Conservation (phyloP, 225 moss, liverwort and hornwort genomes). For the Antitrichia curtipendula region DNA sequence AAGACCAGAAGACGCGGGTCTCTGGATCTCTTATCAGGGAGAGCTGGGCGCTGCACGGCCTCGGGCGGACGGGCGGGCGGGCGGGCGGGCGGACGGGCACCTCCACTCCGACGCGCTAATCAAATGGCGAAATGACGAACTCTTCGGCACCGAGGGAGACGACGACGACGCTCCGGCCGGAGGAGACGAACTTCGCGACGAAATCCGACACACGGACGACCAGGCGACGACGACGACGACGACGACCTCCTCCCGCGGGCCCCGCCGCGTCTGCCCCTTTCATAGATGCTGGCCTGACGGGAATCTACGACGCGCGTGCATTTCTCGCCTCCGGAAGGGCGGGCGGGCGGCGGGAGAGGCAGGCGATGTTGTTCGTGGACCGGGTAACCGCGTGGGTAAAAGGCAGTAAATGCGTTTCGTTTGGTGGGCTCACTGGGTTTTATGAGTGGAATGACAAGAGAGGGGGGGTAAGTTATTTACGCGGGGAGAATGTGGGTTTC, state of each 20-base stretch:
- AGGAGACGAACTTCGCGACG: background rate
- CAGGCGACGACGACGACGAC: background rate
- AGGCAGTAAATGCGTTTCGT: background rate
- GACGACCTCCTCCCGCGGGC: background rate
- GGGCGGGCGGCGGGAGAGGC: background rate
- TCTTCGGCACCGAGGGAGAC: background rate
- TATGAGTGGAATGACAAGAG: background rate
- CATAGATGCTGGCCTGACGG: background rate
- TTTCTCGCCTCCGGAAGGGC: background rate
- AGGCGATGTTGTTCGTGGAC: background rate
- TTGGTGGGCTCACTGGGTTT: background rate
- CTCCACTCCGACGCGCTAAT: constrained; percentile 8
- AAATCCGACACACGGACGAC: background rate
- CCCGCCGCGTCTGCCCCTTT: background rate
- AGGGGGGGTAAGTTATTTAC: background rate
- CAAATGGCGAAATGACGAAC: background rate
- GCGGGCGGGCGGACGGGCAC: background rate
- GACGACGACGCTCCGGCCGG: background rate
- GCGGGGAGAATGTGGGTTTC: background rate
- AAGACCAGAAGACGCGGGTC: background rate
- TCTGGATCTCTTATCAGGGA: constrained; percentile 12
- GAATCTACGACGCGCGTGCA: background rate
- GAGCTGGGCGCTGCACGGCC: background rate
- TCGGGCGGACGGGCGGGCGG: background rate
- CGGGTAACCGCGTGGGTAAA: background rate